Base-by-base conservation (phyloP, 2,329 filamentous ascomycete genomes). In the Botrytis pseudocinerea region DNA sequence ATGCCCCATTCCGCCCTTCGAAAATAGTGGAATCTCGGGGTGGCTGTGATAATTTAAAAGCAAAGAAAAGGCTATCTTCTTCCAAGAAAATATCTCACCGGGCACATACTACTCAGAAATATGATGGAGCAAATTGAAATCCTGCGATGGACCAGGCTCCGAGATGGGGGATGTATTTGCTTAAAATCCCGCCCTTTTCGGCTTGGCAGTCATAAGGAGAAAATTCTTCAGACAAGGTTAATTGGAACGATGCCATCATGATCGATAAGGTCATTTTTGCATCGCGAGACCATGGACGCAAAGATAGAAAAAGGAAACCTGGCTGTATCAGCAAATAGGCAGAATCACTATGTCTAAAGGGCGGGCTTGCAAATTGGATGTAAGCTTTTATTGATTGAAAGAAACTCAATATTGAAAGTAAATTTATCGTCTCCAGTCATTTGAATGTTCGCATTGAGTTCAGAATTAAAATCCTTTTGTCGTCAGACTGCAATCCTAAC, bases 31-130 rank as follows among this genome's bases (percentile, higher is more conserved):
- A 28, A 54, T 54, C 9, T 42, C 35, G 38, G 51, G 62, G 62
- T 72, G 62, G 62, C 62, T 42, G 38, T 72, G 62, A 60, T 38
- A 18, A n/a, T 22, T 32, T 20, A 16, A 68, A 59, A 48, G 28
- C 32, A 68, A 68, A 68, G 28, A 40, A 40, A 32, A 28, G 16
- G 32, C 12, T 8, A 32, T 54, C 2, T 35, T 54, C 16, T 35
- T 22, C 46, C 38, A 42, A 40, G 18, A 42, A 32, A 57, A 28
- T 7, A 28, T 68, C 10, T 20, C 18, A 18, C 14, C 16, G 25
- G 65, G 48, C 65, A 42, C 32, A 18, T 25, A 20, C 25, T 40
- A 54, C 25, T 28, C 46, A 42, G 3, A 10, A 57, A 68, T 68
- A 54, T 57, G 65, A 48, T 12, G 38, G 18, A 42, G 35, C 35